Evolutionary conservation across 352 stramenopile genomes (phyloP), one percentile per base, ranked within the genome.

Genomic region (Phytopythium litorale): DNA sequence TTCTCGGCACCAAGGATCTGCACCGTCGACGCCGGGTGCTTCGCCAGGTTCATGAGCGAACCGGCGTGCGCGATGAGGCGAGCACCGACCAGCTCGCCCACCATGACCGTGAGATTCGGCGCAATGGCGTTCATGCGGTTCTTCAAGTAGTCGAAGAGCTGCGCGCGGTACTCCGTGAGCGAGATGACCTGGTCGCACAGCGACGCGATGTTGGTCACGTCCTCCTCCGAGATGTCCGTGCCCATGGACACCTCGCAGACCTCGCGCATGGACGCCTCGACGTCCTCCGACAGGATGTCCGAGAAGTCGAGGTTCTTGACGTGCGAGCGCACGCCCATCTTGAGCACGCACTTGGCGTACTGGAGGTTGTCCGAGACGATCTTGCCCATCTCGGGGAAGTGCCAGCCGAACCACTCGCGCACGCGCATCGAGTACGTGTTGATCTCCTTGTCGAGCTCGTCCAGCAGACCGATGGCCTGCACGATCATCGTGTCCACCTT

Each of bases 401-500:
- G 96, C 95, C 96, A 98, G 65, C 96, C 94, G 70, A 98, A 98
- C 98, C 98, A 99, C 84, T 99, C 98, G 60, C 97, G 97, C 52
- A 99, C 97, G 65, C 98, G 85, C 98, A 99, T 99, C 50, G 98
- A 98, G 85, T 99, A 99, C 63, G 97, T 99, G 85, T 99, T 99
- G 79, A 99, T 99, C 81, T 99, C 98, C 89, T 99, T 99, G 88
- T 99, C 98, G 18, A 99, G 86, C 75, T 99, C 97, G 82, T 99
- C 98, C 16, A 99, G 81, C 51, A 99, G 81, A 15, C 96, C 96
- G 56, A 99, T 99, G 16, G 98, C 97, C 87, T 99, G 98, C 59
- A 99, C 96, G 56, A 99, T 99, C 98, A 99, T 99, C 37, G 97
- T 99, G 87, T 99, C 98, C 13, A 99, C 89, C 86, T 99, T 99